A percentile compares a stretch with the other conserved stretches of the same genome.
Conservation (phyloP, 495 filamentous ascomycete species). For the Penicillium crystallinum region DNA sequence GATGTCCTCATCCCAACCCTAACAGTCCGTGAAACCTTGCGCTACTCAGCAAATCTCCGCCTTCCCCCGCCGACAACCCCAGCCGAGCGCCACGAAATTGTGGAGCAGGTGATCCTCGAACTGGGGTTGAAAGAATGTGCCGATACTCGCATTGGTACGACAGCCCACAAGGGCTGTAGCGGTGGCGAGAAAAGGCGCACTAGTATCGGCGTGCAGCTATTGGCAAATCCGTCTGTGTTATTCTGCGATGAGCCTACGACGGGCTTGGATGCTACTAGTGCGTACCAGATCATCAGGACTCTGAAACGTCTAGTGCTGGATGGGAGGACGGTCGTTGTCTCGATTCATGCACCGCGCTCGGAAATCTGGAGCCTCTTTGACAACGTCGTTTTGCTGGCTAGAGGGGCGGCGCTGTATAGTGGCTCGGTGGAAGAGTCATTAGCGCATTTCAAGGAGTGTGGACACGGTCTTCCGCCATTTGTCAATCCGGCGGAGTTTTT, state of each 20-base stretch:
- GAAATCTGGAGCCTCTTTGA: conserved; percentile 76
- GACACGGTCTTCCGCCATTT: conserved; percentile 56
- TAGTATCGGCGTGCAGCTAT: conserved; percentile 68
- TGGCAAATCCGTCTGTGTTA: conserved; percentile 68
- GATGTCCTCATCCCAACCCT: conserved; percentile 65
- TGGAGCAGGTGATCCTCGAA: conserved; percentile 70
- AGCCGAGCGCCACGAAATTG: conserved; percentile 52
- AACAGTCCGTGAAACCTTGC: conserved; percentile 67
- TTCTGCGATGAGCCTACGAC: conserved; percentile 76
- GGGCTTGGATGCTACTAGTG: conserved; percentile 67
- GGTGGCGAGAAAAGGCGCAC: conserved; percentile 71
- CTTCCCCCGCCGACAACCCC: conserved; percentile 55
- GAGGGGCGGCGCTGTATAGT: conserved; percentile 60
- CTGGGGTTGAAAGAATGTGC: conserved; percentile 70
- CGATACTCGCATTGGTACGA: conserved; percentile 63
- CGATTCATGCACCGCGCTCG: conserved; percentile 68
- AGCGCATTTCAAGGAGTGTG: conserved; percentile 52
- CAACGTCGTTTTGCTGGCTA: conserved; percentile 56
- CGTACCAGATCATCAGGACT: conserved; percentile 66
- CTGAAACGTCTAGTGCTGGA: conserved; percentile 59
- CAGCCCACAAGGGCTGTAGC: conserved; percentile 64
- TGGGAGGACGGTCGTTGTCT: conserved; percentile 65
- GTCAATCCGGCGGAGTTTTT: conserved; percentile 71
- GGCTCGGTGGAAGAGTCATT: conserved; percentile 49
- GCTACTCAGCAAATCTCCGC: conserved; percentile 65